Percentiles rank a stretch among this genome's conserved stretches.
These are phyloP conservation scores for Solanum dulcamara DNA, from an alignment of 257 asterid species.

Conservation along the genomic window DNA sequence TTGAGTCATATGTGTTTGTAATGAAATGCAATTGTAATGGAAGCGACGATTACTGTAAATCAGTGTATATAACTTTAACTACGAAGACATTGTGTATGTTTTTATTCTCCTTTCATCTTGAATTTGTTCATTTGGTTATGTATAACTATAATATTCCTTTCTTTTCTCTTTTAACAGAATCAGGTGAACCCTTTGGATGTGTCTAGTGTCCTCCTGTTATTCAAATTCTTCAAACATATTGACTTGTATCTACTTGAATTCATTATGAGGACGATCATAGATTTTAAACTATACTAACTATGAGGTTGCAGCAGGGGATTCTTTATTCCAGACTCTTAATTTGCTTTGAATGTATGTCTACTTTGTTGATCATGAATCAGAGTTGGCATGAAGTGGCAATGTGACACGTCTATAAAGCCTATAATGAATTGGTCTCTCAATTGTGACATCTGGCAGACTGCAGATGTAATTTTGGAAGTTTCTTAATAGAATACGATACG, in stretches of 20 bases:
- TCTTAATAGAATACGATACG: neutral
- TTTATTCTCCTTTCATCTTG: neutral
- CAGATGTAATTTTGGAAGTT: neutral
- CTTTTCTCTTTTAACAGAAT: neutral
- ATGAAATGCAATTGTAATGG: neutral
- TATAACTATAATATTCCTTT: neutral
- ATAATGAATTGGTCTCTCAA: neutral
- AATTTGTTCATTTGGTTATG: neutral
- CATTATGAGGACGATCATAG: no score
- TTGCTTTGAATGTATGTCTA: neutral
- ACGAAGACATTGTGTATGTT: neutral
- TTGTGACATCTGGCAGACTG: neutral
- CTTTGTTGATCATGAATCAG: neutral
- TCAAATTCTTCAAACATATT: no score
- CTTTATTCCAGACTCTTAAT: no score
- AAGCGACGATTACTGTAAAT: neutral
- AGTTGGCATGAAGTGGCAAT: neutral
- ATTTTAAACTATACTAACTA: neutral
- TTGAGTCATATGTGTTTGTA: neutral
- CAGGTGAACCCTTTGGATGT: neutral
- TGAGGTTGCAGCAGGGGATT: neutral
- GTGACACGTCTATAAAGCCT: neutral
- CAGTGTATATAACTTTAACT: neutral
- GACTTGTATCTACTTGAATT: no score
- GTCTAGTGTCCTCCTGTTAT: neutral